Evolutionary conservation across 495 filamentous ascomycete genomes (phyloP).

Genomic region (Barbatosphaeria neglecta): DNA sequence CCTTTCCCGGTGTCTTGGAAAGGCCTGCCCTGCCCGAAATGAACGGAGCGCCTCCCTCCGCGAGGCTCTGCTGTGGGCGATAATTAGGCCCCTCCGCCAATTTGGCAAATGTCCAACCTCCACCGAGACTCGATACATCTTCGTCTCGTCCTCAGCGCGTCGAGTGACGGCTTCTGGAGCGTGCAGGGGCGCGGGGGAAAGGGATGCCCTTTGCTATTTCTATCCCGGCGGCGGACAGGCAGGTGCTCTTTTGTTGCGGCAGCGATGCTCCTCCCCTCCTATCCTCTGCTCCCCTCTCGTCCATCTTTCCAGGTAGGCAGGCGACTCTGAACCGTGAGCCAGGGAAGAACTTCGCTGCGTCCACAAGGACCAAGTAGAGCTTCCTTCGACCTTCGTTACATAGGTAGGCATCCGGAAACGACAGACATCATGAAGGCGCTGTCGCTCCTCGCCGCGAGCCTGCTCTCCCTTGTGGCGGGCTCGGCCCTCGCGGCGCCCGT

Average conservation of each 20-base stretch:
- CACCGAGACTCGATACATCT: not conserved
- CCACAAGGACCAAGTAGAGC: too few species aligned
- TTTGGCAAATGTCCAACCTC: not conserved
- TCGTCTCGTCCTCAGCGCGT: not conserved
- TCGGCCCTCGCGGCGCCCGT: constrained; percentile 2
- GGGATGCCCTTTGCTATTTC: too few species aligned
- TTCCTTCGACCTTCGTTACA: not conserved
- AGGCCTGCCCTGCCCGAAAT: not conserved
- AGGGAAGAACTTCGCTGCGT: not conserved
- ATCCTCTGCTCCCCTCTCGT: too few species aligned
- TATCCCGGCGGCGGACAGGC: too few species aligned
- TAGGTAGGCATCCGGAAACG: too few species aligned
- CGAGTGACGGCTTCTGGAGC: not conserved
- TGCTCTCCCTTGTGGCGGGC: constrained; percentile 10
- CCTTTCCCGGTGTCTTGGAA: not conserved
- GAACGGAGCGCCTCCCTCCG: constrained; percentile 1
- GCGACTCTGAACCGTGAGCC: too few species aligned
- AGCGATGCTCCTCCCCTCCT: too few species aligned
- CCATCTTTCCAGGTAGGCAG: too few species aligned
- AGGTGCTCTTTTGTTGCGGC: too few species aligned
- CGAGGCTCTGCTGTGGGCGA: not conserved
- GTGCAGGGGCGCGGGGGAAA: not conserved
- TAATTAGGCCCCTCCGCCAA: not conserved
- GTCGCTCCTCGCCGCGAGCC: constrained; percentile 5
- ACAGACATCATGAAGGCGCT: constrained; percentile 10